Evolutionary conservation across 2,329 filamentous ascomycete genomes (phyloP).

Genomic region (Raffaelea arxii): DNA sequence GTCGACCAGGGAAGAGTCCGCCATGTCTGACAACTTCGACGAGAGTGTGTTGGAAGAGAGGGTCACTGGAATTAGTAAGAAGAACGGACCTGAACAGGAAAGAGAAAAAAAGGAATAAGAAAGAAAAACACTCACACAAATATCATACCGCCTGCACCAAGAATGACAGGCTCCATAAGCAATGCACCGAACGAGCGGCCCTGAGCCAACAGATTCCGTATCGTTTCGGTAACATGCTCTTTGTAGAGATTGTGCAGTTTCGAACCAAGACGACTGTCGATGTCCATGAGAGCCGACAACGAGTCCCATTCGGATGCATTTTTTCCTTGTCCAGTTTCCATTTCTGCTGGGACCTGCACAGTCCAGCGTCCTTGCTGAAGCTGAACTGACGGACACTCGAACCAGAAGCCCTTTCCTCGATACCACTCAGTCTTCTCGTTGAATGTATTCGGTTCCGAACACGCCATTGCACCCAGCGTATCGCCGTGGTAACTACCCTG

Average conservation of each 20-base stretch:
- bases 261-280: conserved; percentile 28
- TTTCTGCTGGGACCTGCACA: conserved; percentile 25
- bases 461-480: conserved; percentile 83
- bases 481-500: conserved; percentile 81
- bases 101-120: background rate
- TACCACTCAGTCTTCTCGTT: conserved; percentile 88
- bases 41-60: conserved; percentile 67
- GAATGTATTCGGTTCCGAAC: conserved; percentile 64
- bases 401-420: conserved; percentile 67
- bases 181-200: conserved; percentile 65
- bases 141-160: conserved; percentile 78
- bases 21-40: conserved; percentile 22
- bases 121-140: conserved; percentile 44
- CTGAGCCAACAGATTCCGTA: conserved; percentile 41
- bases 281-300: background rate
- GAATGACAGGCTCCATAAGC: conserved; percentile 69
- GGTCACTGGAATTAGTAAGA: conserved; percentile 36
- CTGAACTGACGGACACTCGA: conserved; percentile 65
- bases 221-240: conserved; percentile 43
- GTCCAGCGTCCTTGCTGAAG: conserved; percentile 58
- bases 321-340: background rate
- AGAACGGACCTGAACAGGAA: too few species aligned
- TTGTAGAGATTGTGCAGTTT: conserved; percentile 44
- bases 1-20: conserved; percentile 41
- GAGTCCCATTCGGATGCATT: background rate